Evolutionary conservation across 2,329 filamentous ascomycete genomes (phyloP).

Genomic region (Diaporthe caulivora): DNA sequence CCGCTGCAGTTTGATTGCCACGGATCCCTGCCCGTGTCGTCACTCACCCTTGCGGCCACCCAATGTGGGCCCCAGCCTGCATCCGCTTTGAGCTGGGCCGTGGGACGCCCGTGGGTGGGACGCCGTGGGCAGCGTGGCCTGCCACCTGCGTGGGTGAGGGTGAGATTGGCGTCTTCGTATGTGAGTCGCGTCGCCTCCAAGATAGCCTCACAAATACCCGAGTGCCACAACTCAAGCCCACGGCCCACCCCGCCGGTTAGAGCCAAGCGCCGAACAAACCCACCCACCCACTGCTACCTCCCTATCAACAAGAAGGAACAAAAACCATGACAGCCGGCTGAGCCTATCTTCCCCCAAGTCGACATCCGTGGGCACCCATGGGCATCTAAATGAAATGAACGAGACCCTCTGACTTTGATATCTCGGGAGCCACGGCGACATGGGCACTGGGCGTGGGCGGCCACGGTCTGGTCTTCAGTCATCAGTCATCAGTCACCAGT

Average conservation of each 20-base stretch:
- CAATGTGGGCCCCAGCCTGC: conserved; percentile 8
- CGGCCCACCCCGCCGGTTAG: conserved; percentile 11
- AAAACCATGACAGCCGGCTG: neutral
- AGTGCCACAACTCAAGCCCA: neutral
- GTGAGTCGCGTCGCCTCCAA: conserved; percentile 26
- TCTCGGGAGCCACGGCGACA: conserved; percentile 22
- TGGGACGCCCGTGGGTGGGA: neutral
- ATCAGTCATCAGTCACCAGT: too few relatives aligned
- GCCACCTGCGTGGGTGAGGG: too few relatives aligned
- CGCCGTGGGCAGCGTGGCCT: too few relatives aligned
- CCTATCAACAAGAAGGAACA: neutral
- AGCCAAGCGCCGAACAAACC: conserved; percentile 12
- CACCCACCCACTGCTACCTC: conserved; percentile 16
- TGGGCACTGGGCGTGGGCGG: neutral
- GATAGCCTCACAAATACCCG: conserved; percentile 29
- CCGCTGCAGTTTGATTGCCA: conserved; percentile 15
- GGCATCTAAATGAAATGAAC: conserved; percentile 2
- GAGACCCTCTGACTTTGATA: conserved; percentile 10
- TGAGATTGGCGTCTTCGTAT: conserved; percentile 30
- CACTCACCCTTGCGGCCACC: conserved; percentile 6
- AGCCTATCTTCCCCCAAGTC: neutral
- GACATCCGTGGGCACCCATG: neutral
- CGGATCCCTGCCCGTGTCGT: conserved; percentile 25
- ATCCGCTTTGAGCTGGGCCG: conserved; percentile 11
- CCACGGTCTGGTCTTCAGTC: too few relatives aligned